phyloP scores from a whole-genome alignment of 495 filamentous ascomycete species.

The Hypoxylon crocopeplum region DNA sequence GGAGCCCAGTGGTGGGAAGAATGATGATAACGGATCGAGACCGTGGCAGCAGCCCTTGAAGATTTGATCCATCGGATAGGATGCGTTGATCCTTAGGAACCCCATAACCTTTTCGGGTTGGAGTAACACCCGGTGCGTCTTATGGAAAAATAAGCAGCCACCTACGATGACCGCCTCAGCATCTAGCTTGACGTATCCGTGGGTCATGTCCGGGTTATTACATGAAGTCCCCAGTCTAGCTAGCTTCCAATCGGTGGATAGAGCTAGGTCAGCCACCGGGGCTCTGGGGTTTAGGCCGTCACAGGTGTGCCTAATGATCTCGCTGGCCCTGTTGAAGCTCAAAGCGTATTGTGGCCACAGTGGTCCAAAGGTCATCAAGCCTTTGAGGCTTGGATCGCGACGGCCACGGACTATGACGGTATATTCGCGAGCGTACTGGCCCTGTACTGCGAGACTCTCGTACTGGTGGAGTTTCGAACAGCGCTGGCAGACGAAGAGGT shows the following conservation, averaged over 20 bases:
- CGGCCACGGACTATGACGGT: not conserved
- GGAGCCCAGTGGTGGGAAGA: not conserved
- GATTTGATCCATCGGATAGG: conserved; percentile 10
- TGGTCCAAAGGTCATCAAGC: conserved; percentile 18
- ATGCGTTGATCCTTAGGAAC: conserved; percentile 1
- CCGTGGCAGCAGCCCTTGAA: conserved; percentile 18
- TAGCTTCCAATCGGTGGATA: conserved; percentile 28
- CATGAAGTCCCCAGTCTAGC: conserved; percentile 17
- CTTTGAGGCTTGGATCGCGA: not conserved
- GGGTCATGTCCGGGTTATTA: conserved; percentile 20
- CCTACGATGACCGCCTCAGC: conserved; percentile 9
- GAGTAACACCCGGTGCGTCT: conserved; percentile 15
- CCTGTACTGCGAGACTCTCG: not conserved
- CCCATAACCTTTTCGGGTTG: conserved; percentile 5
- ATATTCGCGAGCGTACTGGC: no score
- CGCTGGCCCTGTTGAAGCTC: not conserved
- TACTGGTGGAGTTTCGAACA: conserved; percentile 16
- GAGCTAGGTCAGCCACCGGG: not conserved
- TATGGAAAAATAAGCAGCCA: conserved; percentile 11
- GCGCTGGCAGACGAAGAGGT: conserved; percentile 5
- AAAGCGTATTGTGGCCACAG: conserved; percentile 25
- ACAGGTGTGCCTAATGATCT: not conserved
- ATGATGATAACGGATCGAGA: not conserved
- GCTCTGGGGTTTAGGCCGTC: not conserved
- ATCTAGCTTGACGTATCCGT: conserved; percentile 29